Conservation (phyloP, 306 rosid genomes). For the Echinosophora koreensis region DNA sequence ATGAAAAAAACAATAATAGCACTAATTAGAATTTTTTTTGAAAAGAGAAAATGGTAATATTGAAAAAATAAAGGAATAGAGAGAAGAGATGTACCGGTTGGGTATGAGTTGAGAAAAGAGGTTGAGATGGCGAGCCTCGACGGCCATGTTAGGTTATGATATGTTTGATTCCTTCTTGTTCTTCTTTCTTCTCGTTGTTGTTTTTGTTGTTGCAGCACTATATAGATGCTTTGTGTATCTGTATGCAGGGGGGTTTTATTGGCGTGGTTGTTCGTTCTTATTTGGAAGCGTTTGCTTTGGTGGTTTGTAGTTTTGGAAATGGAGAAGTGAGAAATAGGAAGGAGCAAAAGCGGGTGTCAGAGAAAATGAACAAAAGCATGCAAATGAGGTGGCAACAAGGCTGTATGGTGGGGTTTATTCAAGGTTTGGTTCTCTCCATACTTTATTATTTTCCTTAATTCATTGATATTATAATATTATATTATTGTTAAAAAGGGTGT, state of each 20-base stretch:
- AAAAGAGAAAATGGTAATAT: neutral
- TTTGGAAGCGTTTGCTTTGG: neutral
- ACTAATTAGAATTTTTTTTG: neutral
- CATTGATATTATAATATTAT: neutral
- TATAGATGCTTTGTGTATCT: too few relatives aligned
- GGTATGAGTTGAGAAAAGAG: conserved; percentile 67
- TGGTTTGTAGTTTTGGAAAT: neutral
- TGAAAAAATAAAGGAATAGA: neutral
- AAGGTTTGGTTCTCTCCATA: conserved; percentile 58
- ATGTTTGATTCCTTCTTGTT: neutral
- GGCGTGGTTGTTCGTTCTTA: conserved; percentile 14
- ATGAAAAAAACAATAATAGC: neutral
- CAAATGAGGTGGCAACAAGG: conserved; percentile 63
- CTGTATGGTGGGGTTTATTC: conserved; percentile 70
- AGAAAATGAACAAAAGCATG: conserved; percentile 60
- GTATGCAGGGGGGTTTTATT: neutral
- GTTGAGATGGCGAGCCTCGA: conserved; percentile 75
- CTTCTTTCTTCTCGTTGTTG: neutral
- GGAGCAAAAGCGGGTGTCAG: conserved; percentile 20
- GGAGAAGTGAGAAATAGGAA: conserved; percentile 1
- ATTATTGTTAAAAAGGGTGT: neutral
- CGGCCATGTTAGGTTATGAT: conserved; percentile 58
- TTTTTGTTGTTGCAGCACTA: neutral
- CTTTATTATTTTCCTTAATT: neutral
- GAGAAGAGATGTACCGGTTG: conserved; percentile 54